Conservation (phyloP, 2,329 filamentous ascomycete species). For the Trematosphaeria pertusa region DNA sequence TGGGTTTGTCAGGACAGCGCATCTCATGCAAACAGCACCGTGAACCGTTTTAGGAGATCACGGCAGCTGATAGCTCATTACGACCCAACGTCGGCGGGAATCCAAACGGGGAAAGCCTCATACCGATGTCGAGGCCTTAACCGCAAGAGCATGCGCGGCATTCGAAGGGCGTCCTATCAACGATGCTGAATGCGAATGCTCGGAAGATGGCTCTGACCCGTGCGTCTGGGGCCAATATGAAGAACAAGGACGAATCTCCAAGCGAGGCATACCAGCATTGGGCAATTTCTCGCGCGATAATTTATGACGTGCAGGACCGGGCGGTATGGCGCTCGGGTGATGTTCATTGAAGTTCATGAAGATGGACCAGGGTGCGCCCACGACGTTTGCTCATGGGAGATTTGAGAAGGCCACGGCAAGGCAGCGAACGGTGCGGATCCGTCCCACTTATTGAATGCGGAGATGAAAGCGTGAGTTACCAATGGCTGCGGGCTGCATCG, state of each 20-base stretch:
- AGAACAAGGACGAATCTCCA: too few relatives aligned
- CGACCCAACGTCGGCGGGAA: conserved; percentile 15
- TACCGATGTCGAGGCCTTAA: too few relatives aligned
- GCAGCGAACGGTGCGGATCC: conserved; percentile 18
- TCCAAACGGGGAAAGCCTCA: conserved; percentile 10
- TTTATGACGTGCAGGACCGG: background rate
- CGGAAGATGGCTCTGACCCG: too few relatives aligned
- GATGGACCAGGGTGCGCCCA: conserved; percentile 7
- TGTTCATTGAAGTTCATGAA: background rate
- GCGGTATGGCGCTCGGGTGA: conserved; percentile 1
- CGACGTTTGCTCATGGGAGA: conserved; percentile 7
- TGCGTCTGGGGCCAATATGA: too few relatives aligned
- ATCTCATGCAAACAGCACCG: conserved; percentile 22
- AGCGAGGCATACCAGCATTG: too few relatives aligned
- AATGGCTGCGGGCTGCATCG: conserved; percentile 9
- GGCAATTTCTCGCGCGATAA: conserved; percentile 12
- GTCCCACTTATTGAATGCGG: conserved; percentile 19
- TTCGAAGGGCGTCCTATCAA: too few relatives aligned
- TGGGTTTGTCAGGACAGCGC: conserved; percentile 17
- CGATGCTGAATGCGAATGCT: too few relatives aligned
- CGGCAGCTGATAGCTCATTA: conserved; percentile 29
- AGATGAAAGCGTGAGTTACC: conserved; percentile 19
- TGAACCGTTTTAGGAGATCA: conserved; percentile 33
- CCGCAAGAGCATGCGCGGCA: too few relatives aligned
- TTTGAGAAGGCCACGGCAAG: conserved; percentile 17